Conservation (phyloP, 768 basidiomycete species). For the Daedalea quercina region DNA sequence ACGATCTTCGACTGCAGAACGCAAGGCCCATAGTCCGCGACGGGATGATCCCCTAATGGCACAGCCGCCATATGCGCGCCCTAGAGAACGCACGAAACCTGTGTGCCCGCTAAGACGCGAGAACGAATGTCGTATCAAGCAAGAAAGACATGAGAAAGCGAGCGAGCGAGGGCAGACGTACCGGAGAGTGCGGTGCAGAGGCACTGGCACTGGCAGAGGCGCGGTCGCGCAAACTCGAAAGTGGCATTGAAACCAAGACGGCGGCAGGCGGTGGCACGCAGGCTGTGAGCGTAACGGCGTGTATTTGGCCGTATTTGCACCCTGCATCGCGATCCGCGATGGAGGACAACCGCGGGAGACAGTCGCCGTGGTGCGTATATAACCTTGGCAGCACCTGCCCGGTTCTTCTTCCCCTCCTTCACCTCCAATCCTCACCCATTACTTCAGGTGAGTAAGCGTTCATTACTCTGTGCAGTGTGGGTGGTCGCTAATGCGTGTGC, state of each 20-base stretch:
- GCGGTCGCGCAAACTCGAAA: not conserved
- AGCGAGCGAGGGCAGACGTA: too few species aligned
- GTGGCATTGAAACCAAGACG: too few species aligned
- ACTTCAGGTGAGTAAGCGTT: not conserved
- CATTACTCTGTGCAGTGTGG: not conserved
- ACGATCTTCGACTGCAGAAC: not conserved
- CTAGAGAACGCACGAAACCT: too few species aligned
- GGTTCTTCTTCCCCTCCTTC: not conserved
- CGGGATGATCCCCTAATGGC: not conserved
- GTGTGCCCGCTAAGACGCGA: too few species aligned
- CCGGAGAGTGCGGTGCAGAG: too few species aligned
- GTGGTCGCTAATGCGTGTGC: not conserved
- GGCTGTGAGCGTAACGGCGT: not conserved
- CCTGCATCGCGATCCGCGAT: slow-evolving; percentile 1
- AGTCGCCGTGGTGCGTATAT: not conserved
- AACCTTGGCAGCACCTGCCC: not conserved
- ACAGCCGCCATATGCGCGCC: not conserved
- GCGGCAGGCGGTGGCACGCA: not conserved
- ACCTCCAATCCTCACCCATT: not conserved
- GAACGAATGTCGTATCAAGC: too few species aligned
- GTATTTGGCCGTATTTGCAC: slow-evolving; percentile 1
- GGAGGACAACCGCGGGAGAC: not conserved
- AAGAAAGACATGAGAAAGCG: too few species aligned
- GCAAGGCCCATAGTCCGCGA: not conserved
- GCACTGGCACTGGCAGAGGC: too few species aligned